Base-by-base conservation (phyloP, 2,329 filamentous ascomycete genomes). In the Arthrinium puccinioides region DNA sequence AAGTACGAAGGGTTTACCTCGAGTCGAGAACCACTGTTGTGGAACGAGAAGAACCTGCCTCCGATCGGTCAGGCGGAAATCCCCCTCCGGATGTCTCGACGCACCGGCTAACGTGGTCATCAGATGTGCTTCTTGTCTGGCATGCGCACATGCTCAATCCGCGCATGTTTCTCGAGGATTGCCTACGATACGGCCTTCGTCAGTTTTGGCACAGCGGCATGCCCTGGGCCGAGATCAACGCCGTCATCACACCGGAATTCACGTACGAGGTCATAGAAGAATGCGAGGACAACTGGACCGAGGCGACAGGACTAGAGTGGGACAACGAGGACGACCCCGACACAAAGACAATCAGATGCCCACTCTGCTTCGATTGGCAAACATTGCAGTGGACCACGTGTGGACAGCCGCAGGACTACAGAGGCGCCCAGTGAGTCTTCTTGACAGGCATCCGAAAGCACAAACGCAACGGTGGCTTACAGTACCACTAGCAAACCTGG, bases 71-170 rank as follows among this genome's bases (percentile, higher is more conserved):
- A 21, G 28, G 40, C 43, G 27, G 16, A 28, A 28, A 33, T n/a
- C 25, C n/a, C n/a, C n/a, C n/a, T n/a, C n/a, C n/a, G n/a, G n/a
- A n/a, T n/a, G n/a, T n/a, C n/a, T n/a, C n/a, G n/a, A n/a, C 26
- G 4, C 18, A 9, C n/a, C 20, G 31, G 11, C 24, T 39, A 23
- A 23, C 51, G 52, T 3, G 20, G 18, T 6, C 14, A n/a, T 16
- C 55, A 67, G 83, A 87, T 58, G 73, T 87, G 1, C 56, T 87
- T 9, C 84, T 87, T 79, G 76, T 87, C 0, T 83, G 80, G 77
- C 84, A 87, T 58, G 63, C 80, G 0, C 83, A 84, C 51, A 79
- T 84, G 73, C 71, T 88, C 8, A 87, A 87, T 49, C 84, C 83
- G 0, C 66, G 80, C 23, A 64, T 63, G n/a, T 87, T 78, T 49